Evolutionary conservation across 208 protist species (phyloP).

Genomic region (Angomonas deanei): DNA sequence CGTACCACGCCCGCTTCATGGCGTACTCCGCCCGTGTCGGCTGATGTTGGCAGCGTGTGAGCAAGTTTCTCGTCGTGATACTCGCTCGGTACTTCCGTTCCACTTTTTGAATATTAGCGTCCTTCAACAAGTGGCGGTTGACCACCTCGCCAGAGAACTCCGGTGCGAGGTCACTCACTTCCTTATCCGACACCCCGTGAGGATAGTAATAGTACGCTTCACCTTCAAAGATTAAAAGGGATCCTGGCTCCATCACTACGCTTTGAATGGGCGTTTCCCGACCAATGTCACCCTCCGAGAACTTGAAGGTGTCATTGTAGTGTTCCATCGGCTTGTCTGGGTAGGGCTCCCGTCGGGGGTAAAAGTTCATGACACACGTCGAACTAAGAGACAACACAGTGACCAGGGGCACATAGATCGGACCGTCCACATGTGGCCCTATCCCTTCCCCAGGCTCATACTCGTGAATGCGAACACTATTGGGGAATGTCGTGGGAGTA

Average conservation of each 20-base stretch:
- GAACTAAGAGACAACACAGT: slow-evolving; percentile 75
- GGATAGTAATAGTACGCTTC: slow-evolving; percentile 85
- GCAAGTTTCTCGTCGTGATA: slow-evolving; percentile 83
- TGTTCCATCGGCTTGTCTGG: slow-evolving; percentile 80
- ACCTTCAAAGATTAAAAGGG: slow-evolving; percentile 74
- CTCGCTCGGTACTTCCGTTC: slow-evolving; percentile 65
- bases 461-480: slow-evolving; percentile 91
- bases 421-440: slow-evolving; percentile 83
- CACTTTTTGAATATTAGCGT: slow-evolving; percentile 43
- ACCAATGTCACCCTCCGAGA: slow-evolving; percentile 64
- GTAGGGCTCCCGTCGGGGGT: slow-evolving; percentile 70
- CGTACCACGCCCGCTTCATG: slow-evolving; percentile 86
- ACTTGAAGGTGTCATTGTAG: slow-evolving; percentile 92
- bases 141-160: slow-evolving; percentile 60
- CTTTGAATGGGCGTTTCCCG: slow-evolving; percentile 47
- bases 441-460: slow-evolving; percentile 84
- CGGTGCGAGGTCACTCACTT: slow-evolving; percentile 45
- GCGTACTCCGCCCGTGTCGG: slow-evolving; percentile 67
- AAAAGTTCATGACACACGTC: slow-evolving; percentile 85
- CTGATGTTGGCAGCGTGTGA: slow-evolving; percentile 84
- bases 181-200: slow-evolving; percentile 77
- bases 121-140: slow-evolving; percentile 65
- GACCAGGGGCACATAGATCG: slow-evolving; percentile 84
- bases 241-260: slow-evolving; percentile 84
- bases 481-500: slow-evolving; percentile 82